Evolutionary conservation across 306 rosid genomes (phyloP), one percentile per base, ranked within the genome.

Genomic region (Sophora flavescens): DNA sequence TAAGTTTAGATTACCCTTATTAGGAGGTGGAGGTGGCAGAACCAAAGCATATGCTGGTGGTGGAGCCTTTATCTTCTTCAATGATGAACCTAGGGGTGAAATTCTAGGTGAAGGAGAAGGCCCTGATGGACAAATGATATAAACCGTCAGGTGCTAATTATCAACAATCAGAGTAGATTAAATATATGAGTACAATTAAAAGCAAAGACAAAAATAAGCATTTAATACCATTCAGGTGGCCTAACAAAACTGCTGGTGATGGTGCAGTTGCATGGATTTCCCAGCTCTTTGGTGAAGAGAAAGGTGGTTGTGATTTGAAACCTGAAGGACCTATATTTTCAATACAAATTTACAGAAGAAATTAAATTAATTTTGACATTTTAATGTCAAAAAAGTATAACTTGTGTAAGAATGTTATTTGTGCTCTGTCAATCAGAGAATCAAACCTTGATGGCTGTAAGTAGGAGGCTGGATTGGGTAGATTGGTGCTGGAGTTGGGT

Each of bases 21-120:
- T 92, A 39, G 96, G 95, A 78, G 96, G 98, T 61, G 98, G 98
- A 75, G 97, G 95, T 51, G 98, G 96, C 76, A 94, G 82, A 71
- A 84, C 76, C 58, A 90, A 52, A 78, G 81, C 53, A 74, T 88
- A 87, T 60, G 90, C 77, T 59, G 93, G 93, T 71, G 96, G 93
- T 53, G 85, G 88, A 74, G 88, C 32, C 84, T 81, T 87, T 50
- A 67, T 68, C 81, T 75, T 93, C 85, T 77, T 79, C 28, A 56
- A 51, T 59, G 91, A 78, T 63, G 90, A 91, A 78, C 89, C 82
- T 72, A 81, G 28, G 35, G 96, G 97, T 68, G 97, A 85, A 71
- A 78, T 77, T 80, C 82, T 54, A 15, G 94, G 97, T 11, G 96
- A 74, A 81, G 75, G 77, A 39, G 83, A 72, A 50, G 97, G 93